Conservation (phyloP, 352 stramenopile species). For the Aphanomyces invadans region DNA sequence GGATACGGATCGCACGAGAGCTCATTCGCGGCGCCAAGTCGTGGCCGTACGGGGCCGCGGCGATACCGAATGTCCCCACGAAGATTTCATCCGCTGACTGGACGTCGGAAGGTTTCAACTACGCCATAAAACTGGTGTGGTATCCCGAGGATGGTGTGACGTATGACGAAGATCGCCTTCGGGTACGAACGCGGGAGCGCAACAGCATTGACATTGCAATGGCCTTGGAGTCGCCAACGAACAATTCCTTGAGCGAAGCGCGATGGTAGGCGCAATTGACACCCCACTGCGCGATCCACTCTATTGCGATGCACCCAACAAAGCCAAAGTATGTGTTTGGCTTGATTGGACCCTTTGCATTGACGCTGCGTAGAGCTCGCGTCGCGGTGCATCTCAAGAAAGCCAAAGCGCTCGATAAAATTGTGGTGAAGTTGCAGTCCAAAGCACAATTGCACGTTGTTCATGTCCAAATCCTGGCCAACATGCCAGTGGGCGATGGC, state of each 20-base stretch:
- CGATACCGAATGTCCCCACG: not conserved
- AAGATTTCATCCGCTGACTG: not conserved
- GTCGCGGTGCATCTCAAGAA: not conserved
- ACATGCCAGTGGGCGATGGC: not conserved
- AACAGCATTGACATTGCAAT: too few species aligned
- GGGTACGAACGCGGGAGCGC: too few species aligned
- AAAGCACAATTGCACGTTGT: not conserved
- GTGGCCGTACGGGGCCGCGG: conserved; percentile 5
- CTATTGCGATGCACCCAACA: not conserved
- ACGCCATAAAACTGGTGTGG: conserved; percentile 1
- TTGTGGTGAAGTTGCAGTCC: conserved; percentile 3
- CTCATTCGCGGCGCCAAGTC: not conserved
- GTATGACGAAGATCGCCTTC: conserved; percentile 5
- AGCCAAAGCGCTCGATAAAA: not conserved
- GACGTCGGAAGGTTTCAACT: not conserved
- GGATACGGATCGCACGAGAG: not conserved
- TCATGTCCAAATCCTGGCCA: not conserved
- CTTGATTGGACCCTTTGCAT: not conserved
- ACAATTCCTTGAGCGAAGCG: not conserved
- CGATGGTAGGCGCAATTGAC: not conserved
- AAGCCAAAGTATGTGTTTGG: not conserved
- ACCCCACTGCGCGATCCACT: not conserved
- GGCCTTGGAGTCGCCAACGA: not conserved
- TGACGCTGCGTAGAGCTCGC: not conserved
- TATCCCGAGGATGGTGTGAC: not conserved